These are phyloP conservation scores for Tanacetum coccineum DNA, from an alignment of 129 eudicot species.

Conservation along the genomic window DNA sequence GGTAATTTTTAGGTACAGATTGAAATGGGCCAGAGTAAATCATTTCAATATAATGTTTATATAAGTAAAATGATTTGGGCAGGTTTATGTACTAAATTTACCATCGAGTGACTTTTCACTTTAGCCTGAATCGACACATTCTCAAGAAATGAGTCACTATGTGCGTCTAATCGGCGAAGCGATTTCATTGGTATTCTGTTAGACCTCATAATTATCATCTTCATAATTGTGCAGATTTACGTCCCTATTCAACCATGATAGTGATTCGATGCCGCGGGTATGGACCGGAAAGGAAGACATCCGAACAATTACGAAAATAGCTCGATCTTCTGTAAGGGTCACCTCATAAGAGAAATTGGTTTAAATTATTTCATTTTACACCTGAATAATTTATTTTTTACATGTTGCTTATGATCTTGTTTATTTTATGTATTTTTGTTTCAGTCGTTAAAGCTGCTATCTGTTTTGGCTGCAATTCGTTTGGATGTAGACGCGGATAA, in stretches of 20 bases:
- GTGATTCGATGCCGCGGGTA: conserved; percentile 91
- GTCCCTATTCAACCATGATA: conserved; percentile 74
- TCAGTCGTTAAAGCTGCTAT: conserved; percentile 73
- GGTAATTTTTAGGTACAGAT: too few species aligned
- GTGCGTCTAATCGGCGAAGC: not conserved
- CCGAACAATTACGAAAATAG: conserved; percentile 76
- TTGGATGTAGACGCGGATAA: conserved; percentile 63
- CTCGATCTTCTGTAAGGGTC: conserved; percentile 82
- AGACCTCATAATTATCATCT: not conserved
- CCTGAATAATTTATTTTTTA: not conserved
- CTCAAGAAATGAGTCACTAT: not conserved
- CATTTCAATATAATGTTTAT: too few species aligned
- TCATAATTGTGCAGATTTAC: conserved; percentile 52
- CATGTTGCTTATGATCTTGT: conserved; percentile 6
- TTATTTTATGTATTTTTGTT: conserved; percentile 10
- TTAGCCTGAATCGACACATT: not conserved
- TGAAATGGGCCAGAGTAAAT: too few species aligned
- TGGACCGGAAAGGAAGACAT: conserved; percentile 99
- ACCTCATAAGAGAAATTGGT: conserved; percentile 1
- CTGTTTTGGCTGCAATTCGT: conserved; percentile 73
- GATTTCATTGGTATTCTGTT: not conserved
- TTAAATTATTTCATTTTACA: not conserved
- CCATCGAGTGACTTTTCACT: too few species aligned
- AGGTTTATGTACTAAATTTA: too few species aligned
- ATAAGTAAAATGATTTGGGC: too few species aligned